These are phyloP conservation scores for Euphorbia lathyris DNA, from an alignment of 345 rosid genomes.

Conservation along the genomic window DNA sequence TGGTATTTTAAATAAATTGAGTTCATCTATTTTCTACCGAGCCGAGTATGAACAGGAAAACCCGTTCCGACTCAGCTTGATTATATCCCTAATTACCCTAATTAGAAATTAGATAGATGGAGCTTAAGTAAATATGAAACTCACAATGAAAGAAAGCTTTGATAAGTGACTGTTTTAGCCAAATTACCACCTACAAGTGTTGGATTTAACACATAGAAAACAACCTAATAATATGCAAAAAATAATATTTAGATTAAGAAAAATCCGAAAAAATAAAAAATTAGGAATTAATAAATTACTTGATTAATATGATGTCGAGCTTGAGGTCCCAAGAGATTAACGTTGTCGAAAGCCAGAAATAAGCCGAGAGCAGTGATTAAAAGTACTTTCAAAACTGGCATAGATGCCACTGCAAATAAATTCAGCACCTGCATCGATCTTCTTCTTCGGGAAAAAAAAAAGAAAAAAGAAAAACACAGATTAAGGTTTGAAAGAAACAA, in stretches of 20 bases:
- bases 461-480: too few relatives aligned
- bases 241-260: not conserved
- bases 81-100: too few relatives aligned
- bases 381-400: slow-evolving; percentile 41
- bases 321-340: slow-evolving; percentile 29
- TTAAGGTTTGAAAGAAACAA: too few relatives aligned
- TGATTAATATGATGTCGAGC: slow-evolving; percentile 32
- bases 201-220: slow-evolving; percentile 38
- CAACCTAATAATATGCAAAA: slow-evolving; percentile 17
- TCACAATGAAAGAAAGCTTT: slow-evolving; percentile 31
- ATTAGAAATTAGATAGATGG: too few relatives aligned
- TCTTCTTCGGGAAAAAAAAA: not conserved
- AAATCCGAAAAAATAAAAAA: not conserved
- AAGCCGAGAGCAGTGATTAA: slow-evolving; percentile 38
- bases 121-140: too few relatives aligned
- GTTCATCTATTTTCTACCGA: too few relatives aligned
- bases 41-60: too few relatives aligned
- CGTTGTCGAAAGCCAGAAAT: slow-evolving; percentile 28
- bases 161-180: slow-evolving; percentile 35
- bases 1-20: too few relatives aligned
- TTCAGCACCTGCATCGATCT: slow-evolving; percentile 23
- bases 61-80: too few relatives aligned
- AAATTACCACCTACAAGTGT: slow-evolving; percentile 36
- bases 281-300: not conserved
- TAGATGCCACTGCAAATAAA: slow-evolving; percentile 29